A percentile compares a stretch with the other conserved stretches of the same genome.
Conservation (phyloP, 2,329 filamentous ascomycete genomes). For the Fusarium sp. region DNA sequence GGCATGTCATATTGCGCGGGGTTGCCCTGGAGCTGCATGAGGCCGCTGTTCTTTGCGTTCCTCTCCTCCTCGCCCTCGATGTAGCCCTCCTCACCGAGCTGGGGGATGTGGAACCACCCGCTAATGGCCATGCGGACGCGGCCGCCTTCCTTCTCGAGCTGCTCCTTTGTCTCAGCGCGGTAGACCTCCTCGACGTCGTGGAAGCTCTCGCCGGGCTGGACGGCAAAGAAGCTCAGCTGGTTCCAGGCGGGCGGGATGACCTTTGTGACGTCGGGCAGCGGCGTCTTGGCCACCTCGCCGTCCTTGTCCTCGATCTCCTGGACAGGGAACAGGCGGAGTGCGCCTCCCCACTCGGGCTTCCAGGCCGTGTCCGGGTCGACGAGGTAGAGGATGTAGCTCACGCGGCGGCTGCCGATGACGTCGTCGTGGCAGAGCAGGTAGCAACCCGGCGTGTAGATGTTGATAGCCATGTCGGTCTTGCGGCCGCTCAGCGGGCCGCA, state of each 20-base stretch:
- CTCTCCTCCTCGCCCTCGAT: slow-evolving; percentile 90
- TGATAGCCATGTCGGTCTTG: slow-evolving; percentile 99
- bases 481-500: slow-evolving; percentile 89
- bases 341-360: slow-evolving; percentile 94
- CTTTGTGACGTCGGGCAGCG: slow-evolving; percentile 83
- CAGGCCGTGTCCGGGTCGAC: slow-evolving; percentile 93
- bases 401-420: slow-evolving; percentile 95
- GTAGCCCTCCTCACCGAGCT: slow-evolving; percentile 93
- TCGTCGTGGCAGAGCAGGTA: slow-evolving; percentile 98
- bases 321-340: slow-evolving; percentile 87
- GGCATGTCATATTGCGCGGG: slow-evolving; percentile 92
- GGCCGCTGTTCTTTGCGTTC: slow-evolving; percentile 88
- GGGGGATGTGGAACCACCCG: slow-evolving; percentile 99
- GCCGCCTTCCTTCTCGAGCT: slow-evolving; percentile 78
- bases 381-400: slow-evolving; percentile 98
- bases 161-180: slow-evolving; percentile 72
- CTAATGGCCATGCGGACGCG: slow-evolving; percentile 97
- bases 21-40: slow-evolving; percentile 93
- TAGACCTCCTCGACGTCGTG: slow-evolving; percentile 99
- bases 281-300: slow-evolving; percentile 84
- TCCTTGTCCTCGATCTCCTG: slow-evolving; percentile 72
- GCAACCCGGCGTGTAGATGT: slow-evolving; percentile 96
- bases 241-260: slow-evolving; percentile 96
- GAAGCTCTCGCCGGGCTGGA: slow-evolving; percentile 98
- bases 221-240: slow-evolving; percentile 97